Evolutionary conservation across 148 eudicot genomes (phyloP).

Genomic region (Drosera capensis): DNA sequence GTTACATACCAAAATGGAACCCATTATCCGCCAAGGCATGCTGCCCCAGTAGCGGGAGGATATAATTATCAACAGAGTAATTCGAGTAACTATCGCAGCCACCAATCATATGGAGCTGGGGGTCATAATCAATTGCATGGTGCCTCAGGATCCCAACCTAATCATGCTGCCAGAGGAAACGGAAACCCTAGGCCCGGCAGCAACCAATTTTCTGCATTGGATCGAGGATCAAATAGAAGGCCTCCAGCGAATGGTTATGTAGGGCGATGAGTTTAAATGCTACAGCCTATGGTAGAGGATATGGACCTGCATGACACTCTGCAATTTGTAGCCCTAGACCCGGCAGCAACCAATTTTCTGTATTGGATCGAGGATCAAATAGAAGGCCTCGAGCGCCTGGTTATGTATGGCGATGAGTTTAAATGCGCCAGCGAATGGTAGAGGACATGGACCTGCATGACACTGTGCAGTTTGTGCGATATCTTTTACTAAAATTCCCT

Average conservation of each 20-base stretch:
- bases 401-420: conserved; percentile 23
- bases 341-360: conserved; percentile 36
- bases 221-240: conserved; percentile 29
- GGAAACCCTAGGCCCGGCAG: conserved; percentile 27
- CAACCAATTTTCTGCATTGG: conserved; percentile 41
- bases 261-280: conserved; percentile 15
- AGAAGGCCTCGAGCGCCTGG: conserved; percentile 29
- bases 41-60: conserved; percentile 8
- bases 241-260: conserved; percentile 27
- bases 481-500: no score
- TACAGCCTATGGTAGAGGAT: not conserved
- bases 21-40: conserved; percentile 9
- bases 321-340: conserved; percentile 28
- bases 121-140: conserved; percentile 25
- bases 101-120: conserved; percentile 29
- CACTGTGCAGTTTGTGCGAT: no score
- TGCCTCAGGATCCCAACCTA: conserved; percentile 18
- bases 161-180: conserved; percentile 26
- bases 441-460: no score
- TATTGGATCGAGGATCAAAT: conserved; percentile 33
- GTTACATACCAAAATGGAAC: conserved; percentile 16
- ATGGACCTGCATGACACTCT: no score
- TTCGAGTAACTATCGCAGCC: conserved; percentile 4
- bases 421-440: not conserved
- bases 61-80: conserved; percentile 4